Evolutionary conservation across 176 grass and related monocot species (phyloP).

Genomic region (Pontederia paniculata): DNA sequence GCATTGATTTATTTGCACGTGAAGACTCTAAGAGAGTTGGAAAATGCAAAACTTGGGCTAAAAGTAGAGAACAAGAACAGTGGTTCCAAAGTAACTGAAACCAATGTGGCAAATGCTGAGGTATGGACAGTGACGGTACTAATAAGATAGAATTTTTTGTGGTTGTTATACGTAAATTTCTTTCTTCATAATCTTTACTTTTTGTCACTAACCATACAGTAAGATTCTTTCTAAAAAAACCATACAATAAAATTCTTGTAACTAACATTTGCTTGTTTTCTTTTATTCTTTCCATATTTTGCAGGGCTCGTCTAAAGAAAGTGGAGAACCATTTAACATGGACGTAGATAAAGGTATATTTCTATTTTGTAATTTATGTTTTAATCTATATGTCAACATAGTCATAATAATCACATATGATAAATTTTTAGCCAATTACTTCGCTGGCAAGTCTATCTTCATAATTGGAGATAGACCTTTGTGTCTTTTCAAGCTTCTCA

Average conservation of each 20-base stretch:
- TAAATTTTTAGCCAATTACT: too few relatives aligned
- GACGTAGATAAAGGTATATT: conserved; percentile 50
- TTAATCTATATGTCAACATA: neutral
- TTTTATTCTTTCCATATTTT: conserved; percentile 15
- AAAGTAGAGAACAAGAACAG: conserved; percentile 47
- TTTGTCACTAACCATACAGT: too few relatives aligned
- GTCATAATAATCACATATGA: too few relatives aligned
- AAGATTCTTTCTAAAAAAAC: too few relatives aligned
- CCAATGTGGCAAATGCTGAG: conserved; percentile 27
- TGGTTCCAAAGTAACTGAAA: conserved; percentile 52
- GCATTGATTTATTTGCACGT: conserved; percentile 13
- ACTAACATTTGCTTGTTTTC: neutral
- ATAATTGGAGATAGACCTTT: too few relatives aligned
- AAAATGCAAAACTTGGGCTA: conserved; percentile 83
- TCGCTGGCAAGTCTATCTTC: too few relatives aligned
- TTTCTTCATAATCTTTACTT: too few relatives aligned
- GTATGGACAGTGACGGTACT: conserved; percentile 1
- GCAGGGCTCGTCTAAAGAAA: conserved; percentile 53
- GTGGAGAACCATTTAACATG: conserved; percentile 58
- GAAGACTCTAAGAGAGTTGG: conserved; percentile 82
- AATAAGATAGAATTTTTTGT: neutral
- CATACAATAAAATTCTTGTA: too few relatives aligned
- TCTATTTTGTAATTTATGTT: neutral
- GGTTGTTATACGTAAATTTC: neutral
- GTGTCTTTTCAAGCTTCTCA: too few relatives aligned